phyloP scores from a whole-genome alignment of 345 rosid genomes.

The Sisymbrium irio region DNA sequence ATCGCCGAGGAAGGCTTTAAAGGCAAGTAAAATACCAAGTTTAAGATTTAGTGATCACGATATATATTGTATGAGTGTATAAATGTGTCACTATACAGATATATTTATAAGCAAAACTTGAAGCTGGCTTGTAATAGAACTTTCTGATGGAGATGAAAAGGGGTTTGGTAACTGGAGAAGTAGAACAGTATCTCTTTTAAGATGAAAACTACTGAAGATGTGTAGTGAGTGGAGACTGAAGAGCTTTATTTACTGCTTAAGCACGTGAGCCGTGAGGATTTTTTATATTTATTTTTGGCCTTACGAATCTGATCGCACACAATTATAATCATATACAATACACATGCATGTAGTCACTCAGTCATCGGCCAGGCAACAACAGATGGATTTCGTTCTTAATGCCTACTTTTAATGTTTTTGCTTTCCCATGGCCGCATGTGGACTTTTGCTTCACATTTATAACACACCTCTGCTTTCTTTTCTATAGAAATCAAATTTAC shows the following conservation, averaged over 20 bases:
- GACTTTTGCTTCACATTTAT: conserved; percentile 43
- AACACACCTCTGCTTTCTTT: not conserved
- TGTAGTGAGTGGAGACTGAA: conserved; percentile 18
- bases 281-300: conserved; percentile 35
- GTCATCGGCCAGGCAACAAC: conserved; percentile 22
- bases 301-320: conserved; percentile 4
- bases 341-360: not conserved
- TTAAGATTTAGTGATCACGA: conserved; percentile 31
- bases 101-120: conserved; percentile 7
- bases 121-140: conserved; percentile 17
- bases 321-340: not conserved
- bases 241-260: conserved; percentile 47
- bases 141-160: conserved; percentile 7
- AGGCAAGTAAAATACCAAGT: conserved; percentile 61
- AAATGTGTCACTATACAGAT: not conserved
- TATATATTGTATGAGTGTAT: not conserved
- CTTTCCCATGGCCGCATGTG: conserved; percentile 45
- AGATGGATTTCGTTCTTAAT: conserved; percentile 36
- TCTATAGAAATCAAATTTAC: not conserved
- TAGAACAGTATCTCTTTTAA: conserved; percentile 10
- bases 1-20: conserved; percentile 52
- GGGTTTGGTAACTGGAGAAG: conserved; percentile 11
- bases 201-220: conserved; percentile 27
- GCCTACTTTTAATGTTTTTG: conserved; percentile 19
- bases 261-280: conserved; percentile 68